Evolutionary conservation across 345 rosid species (phyloP).

Genomic region (Toxicodendron radicans): DNA sequence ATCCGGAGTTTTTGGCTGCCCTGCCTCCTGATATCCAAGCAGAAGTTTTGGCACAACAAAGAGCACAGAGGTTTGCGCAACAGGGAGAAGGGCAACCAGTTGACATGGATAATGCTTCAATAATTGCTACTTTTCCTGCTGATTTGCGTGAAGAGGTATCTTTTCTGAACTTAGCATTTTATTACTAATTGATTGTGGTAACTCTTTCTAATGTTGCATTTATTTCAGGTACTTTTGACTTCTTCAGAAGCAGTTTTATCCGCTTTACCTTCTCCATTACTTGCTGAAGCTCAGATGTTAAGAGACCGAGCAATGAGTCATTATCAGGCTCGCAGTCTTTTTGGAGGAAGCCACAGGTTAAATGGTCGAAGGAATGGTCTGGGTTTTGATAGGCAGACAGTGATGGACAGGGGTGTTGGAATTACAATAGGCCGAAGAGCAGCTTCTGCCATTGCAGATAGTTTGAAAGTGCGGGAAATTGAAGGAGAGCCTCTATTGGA

Average conservation of each 20-base stretch:
- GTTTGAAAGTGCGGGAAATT: constrained; percentile 70
- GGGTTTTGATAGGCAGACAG: constrained; percentile 85
- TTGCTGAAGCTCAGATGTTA: constrained; percentile 97
- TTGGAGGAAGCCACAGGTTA: constrained; percentile 79
- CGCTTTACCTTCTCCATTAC: constrained; percentile 85
- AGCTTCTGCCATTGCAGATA: constrained; percentile 57
- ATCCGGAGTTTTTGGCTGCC: constrained; percentile 97
- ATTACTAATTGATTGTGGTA: constrained; percentile 17
- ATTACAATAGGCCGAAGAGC: constrained; percentile 75
- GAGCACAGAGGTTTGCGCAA: constrained; percentile 86
- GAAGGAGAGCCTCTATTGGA: constrained; percentile 90
- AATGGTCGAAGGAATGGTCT: constrained; percentile 78
- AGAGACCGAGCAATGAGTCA: constrained; percentile 99
- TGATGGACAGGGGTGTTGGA: constrained; percentile 96
- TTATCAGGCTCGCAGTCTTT: constrained; percentile 88
- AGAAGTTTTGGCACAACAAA: constrained; percentile 97
- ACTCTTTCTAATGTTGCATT: constrained; percentile 23
- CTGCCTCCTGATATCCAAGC: constrained; percentile 99
- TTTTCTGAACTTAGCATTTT: constrained; percentile 17
- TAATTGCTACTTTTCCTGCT: constrained; percentile 95
- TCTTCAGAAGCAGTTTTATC: constrained; percentile 95
- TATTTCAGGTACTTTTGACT: constrained; percentile 80
- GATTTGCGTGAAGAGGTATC: constrained; percentile 97
- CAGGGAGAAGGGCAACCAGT: constrained; percentile 97
- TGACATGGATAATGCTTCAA: constrained; percentile 98